These are phyloP conservation scores for Ilyonectria sp. DNA, from an alignment of 2,329 filamentous ascomycete species.

Conservation along the genomic window DNA sequence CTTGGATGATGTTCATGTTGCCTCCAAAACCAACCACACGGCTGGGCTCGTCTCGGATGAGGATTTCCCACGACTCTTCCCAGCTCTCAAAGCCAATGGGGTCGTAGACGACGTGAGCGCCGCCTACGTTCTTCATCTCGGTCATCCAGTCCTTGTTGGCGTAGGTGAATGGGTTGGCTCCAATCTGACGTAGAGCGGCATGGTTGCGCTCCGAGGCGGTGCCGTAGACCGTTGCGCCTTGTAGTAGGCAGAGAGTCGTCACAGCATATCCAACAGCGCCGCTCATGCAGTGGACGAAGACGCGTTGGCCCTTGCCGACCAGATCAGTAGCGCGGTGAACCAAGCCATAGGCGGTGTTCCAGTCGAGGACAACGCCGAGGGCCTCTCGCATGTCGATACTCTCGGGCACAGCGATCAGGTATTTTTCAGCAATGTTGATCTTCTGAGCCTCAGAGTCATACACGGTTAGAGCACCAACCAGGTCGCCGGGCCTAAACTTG, in stretches of 20 bases:
- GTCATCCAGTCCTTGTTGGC: constrained; percentile 64
- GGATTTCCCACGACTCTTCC: constrained; percentile 64
- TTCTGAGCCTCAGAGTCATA: constrained; percentile 62
- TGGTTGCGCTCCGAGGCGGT: constrained; percentile 65
- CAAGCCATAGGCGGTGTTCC: constrained; percentile 60
- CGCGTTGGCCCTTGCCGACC: constrained; percentile 59
- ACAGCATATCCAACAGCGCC: constrained; percentile 64
- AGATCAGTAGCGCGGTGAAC: constrained; percentile 54
- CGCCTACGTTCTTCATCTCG: constrained; percentile 61
- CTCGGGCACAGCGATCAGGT: constrained; percentile 59
- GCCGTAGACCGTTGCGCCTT: constrained; percentile 64
- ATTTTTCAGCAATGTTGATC: constrained; percentile 63
- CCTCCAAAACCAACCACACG: constrained; percentile 57
- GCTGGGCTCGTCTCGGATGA: constrained; percentile 53
- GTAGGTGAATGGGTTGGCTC: constrained; percentile 63
- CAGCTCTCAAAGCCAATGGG: constrained; percentile 66
- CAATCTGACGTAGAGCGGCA: constrained; percentile 53
- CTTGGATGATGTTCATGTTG: constrained; percentile 52
- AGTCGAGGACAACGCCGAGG: constrained; percentile 60
- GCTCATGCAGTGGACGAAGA: constrained; percentile 67
- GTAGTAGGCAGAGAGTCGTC: constrained; percentile 58
- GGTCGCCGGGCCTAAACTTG: constrained; percentile 51
- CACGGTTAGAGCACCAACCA: constrained; percentile 55
- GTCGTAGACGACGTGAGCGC: constrained; percentile 64
- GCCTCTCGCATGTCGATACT: constrained; percentile 59